Percentiles rank a stretch among this genome's conserved stretches.
Evolutionary conservation across 177 flowering plant species (phyloP).

Genomic region (Telopea speciosissima): DNA sequence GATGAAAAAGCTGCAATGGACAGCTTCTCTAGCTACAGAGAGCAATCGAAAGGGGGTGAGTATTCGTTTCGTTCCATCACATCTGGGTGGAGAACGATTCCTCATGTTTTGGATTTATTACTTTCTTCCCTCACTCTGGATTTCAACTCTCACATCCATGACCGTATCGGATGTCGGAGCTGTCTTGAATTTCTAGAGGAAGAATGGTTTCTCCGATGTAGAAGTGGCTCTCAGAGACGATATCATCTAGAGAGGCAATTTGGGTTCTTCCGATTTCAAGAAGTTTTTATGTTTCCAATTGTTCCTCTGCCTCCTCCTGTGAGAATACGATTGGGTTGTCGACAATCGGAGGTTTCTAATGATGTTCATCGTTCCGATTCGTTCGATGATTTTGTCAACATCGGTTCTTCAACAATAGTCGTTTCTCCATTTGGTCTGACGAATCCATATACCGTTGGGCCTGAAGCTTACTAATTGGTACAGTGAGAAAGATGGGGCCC

Average conservation of each 20-base stretch:
- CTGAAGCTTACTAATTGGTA: slow-evolving; percentile 42
- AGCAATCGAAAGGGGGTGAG: no score
- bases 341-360: slow-evolving; percentile 1
- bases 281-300: slow-evolving; percentile 54
- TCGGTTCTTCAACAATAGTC: slow-evolving; percentile 56
- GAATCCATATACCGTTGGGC: slow-evolving; percentile 68
- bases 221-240: slow-evolving; percentile 69
- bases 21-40: no score
- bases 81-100: no score
- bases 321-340: slow-evolving; percentile 33
- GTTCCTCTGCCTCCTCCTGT: slow-evolving; percentile 56
- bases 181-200: slow-evolving; percentile 54
- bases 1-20: no score
- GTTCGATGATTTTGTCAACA: slow-evolving; percentile 56
- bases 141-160: slow-evolving; percentile 21
- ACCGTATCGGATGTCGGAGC: slow-evolving; percentile 38
- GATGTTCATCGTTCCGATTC: neutral
- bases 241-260: slow-evolving; percentile 31
- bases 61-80: no score
- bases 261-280: slow-evolving; percentile 45
- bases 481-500: slow-evolving; percentile 58
- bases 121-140: neutral
- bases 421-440: slow-evolving; percentile 51
- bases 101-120: no score
- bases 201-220: slow-evolving; percentile 48